Evolutionary conservation across 306 rosid genomes (phyloP).

Genomic region (Leucaena leucocephala): DNA sequence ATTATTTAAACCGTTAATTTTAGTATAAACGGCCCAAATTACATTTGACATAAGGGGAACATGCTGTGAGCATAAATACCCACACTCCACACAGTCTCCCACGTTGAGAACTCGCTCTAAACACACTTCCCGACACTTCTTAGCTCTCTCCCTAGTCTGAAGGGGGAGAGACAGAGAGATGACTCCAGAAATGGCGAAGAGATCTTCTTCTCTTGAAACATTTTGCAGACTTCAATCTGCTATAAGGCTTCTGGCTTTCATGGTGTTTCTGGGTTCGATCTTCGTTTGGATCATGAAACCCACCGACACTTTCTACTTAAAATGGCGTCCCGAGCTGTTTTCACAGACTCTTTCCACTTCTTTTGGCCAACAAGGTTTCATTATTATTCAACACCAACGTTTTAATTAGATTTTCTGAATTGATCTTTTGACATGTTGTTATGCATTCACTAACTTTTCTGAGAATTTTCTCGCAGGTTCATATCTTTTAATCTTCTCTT

Average conservation of each 20-base stretch:
- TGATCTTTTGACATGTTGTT: background rate
- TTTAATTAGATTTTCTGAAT: background rate
- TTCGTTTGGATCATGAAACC: conserved; percentile 65
- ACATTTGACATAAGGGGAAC: background rate
- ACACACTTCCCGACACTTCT: background rate
- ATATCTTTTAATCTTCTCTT: conserved; percentile 48
- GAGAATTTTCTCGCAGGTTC: conserved; percentile 43
- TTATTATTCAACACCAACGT: too few species aligned
- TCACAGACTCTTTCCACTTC: conserved; percentile 38
- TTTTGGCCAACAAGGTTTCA: conserved; percentile 65
- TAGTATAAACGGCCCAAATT: background rate
- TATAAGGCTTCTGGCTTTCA: conserved; percentile 45
- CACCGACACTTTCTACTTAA: conserved; percentile 45
- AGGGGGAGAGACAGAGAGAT: too few species aligned
- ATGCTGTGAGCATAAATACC: conserved; percentile 37
- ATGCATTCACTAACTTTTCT: background rate
- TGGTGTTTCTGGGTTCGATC: conserved; percentile 50
- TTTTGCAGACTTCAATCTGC: conserved; percentile 17
- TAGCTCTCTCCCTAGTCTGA: background rate
- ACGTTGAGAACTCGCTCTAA: background rate
- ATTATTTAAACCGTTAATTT: background rate
- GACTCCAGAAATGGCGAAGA: background rate
- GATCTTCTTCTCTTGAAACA: too few species aligned
- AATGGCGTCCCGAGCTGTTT: conserved; percentile 42
- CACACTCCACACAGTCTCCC: background rate